Conservation (phyloP, 176 grass and related monocot species). For the Triticum urartu region DNA sequence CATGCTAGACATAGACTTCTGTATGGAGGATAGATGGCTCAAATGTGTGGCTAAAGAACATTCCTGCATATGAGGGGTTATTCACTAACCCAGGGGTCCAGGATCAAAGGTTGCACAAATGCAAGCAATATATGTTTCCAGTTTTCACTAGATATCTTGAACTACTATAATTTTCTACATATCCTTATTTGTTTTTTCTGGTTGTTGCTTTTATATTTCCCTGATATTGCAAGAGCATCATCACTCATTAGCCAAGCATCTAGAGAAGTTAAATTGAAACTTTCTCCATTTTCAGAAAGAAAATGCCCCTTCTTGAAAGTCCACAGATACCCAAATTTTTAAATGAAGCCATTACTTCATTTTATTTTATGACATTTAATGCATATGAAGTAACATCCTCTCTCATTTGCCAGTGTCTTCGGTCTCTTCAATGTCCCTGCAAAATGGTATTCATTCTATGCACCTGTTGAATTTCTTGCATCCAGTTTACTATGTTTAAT, state of each 20-base stretch:
- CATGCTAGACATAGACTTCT: background rate
- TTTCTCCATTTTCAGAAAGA: slow-evolving; percentile 15
- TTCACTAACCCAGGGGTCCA: background rate
- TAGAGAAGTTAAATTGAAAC: background rate
- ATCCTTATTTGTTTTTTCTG: background rate
- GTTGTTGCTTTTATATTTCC: background rate
- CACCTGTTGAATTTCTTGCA: slow-evolving; percentile 20
- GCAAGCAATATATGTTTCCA: background rate
- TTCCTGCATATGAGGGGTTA: background rate
- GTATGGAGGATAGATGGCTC: background rate
- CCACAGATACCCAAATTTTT: background rate
- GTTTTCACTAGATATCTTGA: background rate
- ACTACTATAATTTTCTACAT: background rate
- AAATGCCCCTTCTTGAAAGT: background rate
- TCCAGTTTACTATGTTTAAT: slow-evolving; percentile 24
- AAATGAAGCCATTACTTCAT: background rate
- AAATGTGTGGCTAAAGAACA: background rate
- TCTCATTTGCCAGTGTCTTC: slow-evolving; percentile 72
- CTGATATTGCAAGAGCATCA: background rate
- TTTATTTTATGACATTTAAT: slow-evolving; percentile 19
- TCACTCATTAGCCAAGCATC: background rate
- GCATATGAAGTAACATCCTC: slow-evolving; percentile 20
- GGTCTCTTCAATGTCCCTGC: slow-evolving; percentile 98
- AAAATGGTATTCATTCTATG: slow-evolving; percentile 61
- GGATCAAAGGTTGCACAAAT: background rate